Evolutionary conservation across 2,329 filamentous ascomycete species (phyloP), one percentile per base, ranked within the genome.

Genomic region (Gremmenia infestans): DNA sequence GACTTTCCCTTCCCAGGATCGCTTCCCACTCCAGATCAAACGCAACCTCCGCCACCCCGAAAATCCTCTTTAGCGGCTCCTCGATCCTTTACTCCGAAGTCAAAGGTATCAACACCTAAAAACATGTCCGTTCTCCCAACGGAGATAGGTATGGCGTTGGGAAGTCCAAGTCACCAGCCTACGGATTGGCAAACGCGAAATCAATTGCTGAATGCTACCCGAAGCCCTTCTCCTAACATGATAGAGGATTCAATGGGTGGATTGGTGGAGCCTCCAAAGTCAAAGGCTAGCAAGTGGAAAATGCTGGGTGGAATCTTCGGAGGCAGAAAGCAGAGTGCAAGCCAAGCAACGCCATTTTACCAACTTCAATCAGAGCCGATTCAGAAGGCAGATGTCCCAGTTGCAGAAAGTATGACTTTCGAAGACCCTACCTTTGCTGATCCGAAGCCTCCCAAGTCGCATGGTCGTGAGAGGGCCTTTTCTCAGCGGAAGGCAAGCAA

Each of bases 121-220:
- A 59, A 46, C 17, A 63, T 63, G 59, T 51, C 58, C n/a, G 57
- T 58, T 22, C 48, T 52, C 40, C 54, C 55, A 7, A 53, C 52
- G 36, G 60, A 62, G 63, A 91, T 91, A 59, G 88, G 88, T 9
- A 85, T 91, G 78, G 88, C 88, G 1, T 72, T 91, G 54, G 88
- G 87, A 35, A 91, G 87, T 65, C 88, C 88, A 23, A 73, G 77
- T n/a, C 70, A 72, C 15, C 72, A 60, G 45, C 63, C 67, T 23
- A 54, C 58, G 35, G 49, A 56, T 40, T 63, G 60, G 60, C 63
- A 63, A 48, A 35, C 54, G 36, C 55, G 60, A 51, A 49, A 37
- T 22, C 51, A 50, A 49, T 22, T 54, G 40, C 57, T 58, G 12
- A 28, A 45, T 9, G 56, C 52, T 23, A 50, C 46, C 42, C 48